phyloP scores from a whole-genome alignment of 2,329 filamentous ascomycete species.

The Sporothrix protearum region DNA sequence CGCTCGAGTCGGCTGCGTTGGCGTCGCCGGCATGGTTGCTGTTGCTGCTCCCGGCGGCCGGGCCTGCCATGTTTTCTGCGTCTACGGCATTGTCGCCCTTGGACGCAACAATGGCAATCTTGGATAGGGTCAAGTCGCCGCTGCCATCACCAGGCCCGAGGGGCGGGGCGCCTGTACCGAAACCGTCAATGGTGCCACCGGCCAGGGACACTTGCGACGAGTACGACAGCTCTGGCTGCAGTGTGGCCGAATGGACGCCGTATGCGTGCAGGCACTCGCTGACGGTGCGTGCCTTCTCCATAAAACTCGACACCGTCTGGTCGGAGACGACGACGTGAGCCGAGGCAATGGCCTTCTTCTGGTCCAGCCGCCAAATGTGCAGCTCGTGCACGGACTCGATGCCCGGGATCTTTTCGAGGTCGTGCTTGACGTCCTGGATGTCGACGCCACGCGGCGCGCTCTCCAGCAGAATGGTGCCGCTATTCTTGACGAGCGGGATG shows the following conservation, averaged over 20 bases:
- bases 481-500: constrained; percentile 58
- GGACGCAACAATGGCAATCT: neutral
- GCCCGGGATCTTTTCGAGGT: constrained; percentile 66
- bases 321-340: constrained; percentile 64
- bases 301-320: constrained; percentile 55
- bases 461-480: constrained; percentile 64
- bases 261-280: constrained; percentile 69
- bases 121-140: neutral
- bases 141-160: neutral
- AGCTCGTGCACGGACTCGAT: constrained; percentile 67
- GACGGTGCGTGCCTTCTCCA: constrained; percentile 57
- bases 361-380: constrained; percentile 70
- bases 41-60: neutral
- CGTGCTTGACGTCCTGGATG: constrained; percentile 61
- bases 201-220: constrained; percentile 2
- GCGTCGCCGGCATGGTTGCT: neutral
- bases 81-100: neutral
- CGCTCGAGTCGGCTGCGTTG: neutral
- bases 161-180: neutral
- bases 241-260: constrained; percentile 66
- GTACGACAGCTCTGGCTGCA: constrained; percentile 60
- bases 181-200: neutral
- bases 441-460: constrained; percentile 60
- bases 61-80: neutral
- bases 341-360: constrained; percentile 65